A percentile compares a stretch with the other conserved stretches of the same genome.
Conservation (phyloP, 176 grass and related monocot species). For the Oryza glaberrima region DNA sequence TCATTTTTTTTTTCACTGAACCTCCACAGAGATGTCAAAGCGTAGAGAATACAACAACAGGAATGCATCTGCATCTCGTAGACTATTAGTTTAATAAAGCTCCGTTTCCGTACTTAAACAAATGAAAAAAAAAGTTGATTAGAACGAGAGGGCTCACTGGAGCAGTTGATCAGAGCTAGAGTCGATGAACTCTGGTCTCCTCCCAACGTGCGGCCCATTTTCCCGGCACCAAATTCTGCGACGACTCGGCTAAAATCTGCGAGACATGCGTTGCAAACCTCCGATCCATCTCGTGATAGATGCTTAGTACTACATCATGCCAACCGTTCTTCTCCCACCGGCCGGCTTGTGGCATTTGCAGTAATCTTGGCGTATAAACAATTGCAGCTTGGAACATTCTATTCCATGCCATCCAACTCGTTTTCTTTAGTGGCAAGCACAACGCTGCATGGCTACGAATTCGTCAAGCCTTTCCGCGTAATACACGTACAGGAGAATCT, state of each 20-base stretch:
- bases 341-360: not conserved
- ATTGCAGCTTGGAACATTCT: slow-evolving; percentile 35
- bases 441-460: not conserved
- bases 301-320: not conserved
- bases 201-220: slow-evolving; percentile 45
- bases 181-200: not conserved
- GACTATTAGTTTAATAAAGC: not conserved
- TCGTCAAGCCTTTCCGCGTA: slow-evolving; percentile 5
- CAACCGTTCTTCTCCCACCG: slow-evolving; percentile 6
- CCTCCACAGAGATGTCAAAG: slow-evolving; percentile 16
- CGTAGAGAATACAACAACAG: slow-evolving; percentile 7
- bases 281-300: slow-evolving; percentile 7
- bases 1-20: not conserved
- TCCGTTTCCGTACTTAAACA: slow-evolving; percentile 17
- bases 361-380: slow-evolving; percentile 45
- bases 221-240: slow-evolving; percentile 32
- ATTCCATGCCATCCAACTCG: not conserved
- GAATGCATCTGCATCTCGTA: not conserved
- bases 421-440: slow-evolving; percentile 45
- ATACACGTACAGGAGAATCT: slow-evolving; percentile 21
- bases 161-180: slow-evolving; percentile 23
- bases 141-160: not conserved
- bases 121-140: not conserved
- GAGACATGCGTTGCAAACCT: not conserved
- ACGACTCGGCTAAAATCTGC: slow-evolving; percentile 34